Evolutionary conservation across 2,329 filamentous ascomycete genomes (phyloP).

Genomic region (Helotiales sp.): DNA sequence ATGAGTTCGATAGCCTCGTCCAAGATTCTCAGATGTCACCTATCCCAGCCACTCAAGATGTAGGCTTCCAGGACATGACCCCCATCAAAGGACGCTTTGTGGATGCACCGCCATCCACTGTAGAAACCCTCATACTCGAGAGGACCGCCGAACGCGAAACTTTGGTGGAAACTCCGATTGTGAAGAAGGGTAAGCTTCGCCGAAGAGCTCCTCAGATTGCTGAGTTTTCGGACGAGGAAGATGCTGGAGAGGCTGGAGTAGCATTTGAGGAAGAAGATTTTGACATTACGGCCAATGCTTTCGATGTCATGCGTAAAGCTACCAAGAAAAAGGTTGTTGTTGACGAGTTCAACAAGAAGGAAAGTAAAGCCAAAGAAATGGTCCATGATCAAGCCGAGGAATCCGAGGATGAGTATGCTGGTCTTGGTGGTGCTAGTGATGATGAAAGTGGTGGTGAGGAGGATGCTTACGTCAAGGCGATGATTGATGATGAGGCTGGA

Average conservation of each 20-base stretch:
- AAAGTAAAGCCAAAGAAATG: conserved; percentile 82
- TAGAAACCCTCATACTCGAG: conserved; percentile 64
- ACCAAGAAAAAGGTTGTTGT: conserved; percentile 51
- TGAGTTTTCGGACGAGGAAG: conserved; percentile 41
- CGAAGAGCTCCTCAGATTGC: conserved; percentile 42
- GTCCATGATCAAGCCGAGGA: conserved; percentile 94
- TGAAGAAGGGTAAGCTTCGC: conserved; percentile 58
- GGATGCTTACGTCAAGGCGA: conserved; percentile 73
- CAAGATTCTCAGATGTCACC: conserved; percentile 66
- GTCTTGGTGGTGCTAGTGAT: conserved; percentile 84
- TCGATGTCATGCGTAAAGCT: conserved; percentile 65
- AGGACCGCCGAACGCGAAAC: conserved; percentile 36
- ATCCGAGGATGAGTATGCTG: conserved; percentile 97
- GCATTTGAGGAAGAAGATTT: conserved; percentile 35
- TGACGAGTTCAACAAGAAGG: conserved; percentile 77
- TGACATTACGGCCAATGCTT: conserved; percentile 38
- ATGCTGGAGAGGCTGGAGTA: conserved; percentile 24
- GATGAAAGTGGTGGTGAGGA: conserved; percentile 79
- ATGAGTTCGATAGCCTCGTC: conserved; percentile 57
- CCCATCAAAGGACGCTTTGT: conserved; percentile 69
- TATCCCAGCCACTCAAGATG: conserved; percentile 78
- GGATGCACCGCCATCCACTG: conserved; percentile 64
- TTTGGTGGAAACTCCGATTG: conserved; percentile 63
- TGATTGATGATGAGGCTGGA: conserved; percentile 84
- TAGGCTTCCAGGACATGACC: conserved; percentile 71